Evolutionary conservation across 305 asterid genomes (phyloP).

Genomic region (Andrographis paniculata): DNA sequence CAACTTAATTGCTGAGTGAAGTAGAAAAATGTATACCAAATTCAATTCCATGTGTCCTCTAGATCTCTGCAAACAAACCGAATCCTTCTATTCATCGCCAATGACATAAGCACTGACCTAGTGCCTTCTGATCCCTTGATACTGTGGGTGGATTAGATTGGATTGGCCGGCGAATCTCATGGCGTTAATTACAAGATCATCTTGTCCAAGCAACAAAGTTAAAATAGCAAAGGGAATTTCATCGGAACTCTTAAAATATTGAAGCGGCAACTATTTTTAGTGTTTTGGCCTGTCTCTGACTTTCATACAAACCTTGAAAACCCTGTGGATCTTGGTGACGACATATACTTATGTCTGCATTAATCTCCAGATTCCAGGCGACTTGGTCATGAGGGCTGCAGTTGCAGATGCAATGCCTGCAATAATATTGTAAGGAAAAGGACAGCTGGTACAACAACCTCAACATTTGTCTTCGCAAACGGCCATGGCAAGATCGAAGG

Average conservation of each 20-base stretch:
- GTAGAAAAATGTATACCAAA: background rate
- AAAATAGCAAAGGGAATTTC: background rate
- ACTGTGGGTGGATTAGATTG: background rate
- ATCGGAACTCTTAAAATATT: background rate
- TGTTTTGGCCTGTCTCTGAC: background rate
- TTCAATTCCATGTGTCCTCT: slow-evolving; percentile 13
- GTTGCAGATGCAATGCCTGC: too few species aligned
- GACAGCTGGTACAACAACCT: too few species aligned
- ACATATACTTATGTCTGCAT: too few species aligned
- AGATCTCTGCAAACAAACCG: slow-evolving; percentile 23
- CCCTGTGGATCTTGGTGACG: too few species aligned
- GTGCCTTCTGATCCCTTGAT: slow-evolving; percentile 1
- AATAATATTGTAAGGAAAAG: too few species aligned
- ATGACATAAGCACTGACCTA: slow-evolving; percentile 5
- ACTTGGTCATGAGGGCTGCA: too few species aligned
- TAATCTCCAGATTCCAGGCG: too few species aligned
- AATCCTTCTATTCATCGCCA: slow-evolving; percentile 5
- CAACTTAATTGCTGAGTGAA: slow-evolving; percentile 16
- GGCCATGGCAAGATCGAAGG: too few species aligned
- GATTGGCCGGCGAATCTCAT: slow-evolving; percentile 24
- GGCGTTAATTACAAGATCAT: slow-evolving; percentile 26
- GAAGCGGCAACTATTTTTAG: slow-evolving; percentile 10
- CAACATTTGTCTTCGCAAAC: too few species aligned
- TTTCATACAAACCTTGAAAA: background rate
- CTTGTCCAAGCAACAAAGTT: slow-evolving; percentile 16